These are phyloP conservation scores for Xylaria digitata DNA, from an alignment of 2,329 filamentous ascomycete species.

Conservation along the genomic window DNA sequence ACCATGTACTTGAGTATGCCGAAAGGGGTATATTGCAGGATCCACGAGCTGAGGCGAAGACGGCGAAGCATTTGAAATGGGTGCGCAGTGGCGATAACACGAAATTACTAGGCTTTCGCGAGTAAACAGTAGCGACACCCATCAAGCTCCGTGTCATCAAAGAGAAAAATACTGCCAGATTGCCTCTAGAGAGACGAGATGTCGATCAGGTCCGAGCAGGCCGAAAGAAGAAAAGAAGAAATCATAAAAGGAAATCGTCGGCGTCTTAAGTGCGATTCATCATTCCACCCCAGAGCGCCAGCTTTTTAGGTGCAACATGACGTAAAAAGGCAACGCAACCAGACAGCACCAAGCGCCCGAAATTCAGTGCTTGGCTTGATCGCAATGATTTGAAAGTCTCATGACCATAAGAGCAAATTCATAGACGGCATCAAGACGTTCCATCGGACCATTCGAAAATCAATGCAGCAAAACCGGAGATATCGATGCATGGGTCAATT, in stretches of 20 bases:
- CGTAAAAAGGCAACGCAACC: conserved; percentile 44
- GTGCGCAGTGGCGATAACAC: conserved; percentile 26
- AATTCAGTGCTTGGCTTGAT: conserved; percentile 29
- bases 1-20: conserved; percentile 37
- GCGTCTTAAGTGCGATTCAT: conserved; percentile 43
- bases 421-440: conserved; percentile 41
- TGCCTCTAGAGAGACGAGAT: conserved; percentile 37
- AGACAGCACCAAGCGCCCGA: conserved; percentile 38
- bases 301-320: conserved; percentile 44
- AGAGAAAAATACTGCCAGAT: conserved; percentile 43
- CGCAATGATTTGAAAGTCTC: conserved; percentile 31
- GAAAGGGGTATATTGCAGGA: conserved; percentile 43
- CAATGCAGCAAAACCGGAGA: conserved; percentile 48
- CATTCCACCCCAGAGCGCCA: conserved; percentile 41
- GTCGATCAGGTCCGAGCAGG: conserved; percentile 34
- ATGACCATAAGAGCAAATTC: conserved; percentile 39
- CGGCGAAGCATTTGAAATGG: conserved; percentile 16
- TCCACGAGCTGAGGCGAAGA: conserved; percentile 35
- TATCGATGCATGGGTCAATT: conserved; percentile 46
- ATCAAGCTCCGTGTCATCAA: conserved; percentile 36
- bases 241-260: conserved; percentile 45
- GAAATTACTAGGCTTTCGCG: conserved; percentile 22
- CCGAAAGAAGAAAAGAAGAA: conserved; percentile 40
- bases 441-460: conserved; percentile 42
- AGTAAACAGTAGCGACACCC: conserved; percentile 25